Percentiles rank a stretch among this genome's conserved stretches.
phyloP scores from a whole-genome alignment of 1,139 yeast genomes.

The Starmera stellimalicola region DNA sequence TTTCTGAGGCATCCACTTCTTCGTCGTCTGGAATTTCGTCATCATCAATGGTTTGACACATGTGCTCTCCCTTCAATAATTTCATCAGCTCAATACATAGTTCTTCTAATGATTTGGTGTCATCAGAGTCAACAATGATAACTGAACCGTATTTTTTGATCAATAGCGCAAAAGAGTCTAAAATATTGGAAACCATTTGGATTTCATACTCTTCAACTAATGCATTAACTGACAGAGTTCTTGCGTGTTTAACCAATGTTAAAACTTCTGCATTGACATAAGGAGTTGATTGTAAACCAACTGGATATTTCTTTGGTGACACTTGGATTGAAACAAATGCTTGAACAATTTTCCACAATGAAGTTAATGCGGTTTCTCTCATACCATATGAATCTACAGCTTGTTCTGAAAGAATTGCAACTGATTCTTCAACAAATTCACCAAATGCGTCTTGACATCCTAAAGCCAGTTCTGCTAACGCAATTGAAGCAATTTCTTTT shows the following conservation, averaged over 20 bases:
- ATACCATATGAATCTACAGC: constrained; percentile 83
- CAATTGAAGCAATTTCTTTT: constrained; percentile 95
- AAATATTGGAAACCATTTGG: constrained; percentile 68
- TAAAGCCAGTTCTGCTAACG: constrained; percentile 78
- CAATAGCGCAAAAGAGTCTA: constrained; percentile 68
- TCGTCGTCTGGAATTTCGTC: constrained; percentile 34
- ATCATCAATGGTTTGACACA: constrained; percentile 65
- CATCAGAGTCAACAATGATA: constrained; percentile 51
- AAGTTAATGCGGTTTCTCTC: constrained; percentile 76
- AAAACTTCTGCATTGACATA: constrained; percentile 51
- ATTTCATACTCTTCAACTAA: constrained; percentile 76
- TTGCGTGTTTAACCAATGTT: constrained; percentile 53
- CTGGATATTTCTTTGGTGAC: constrained; percentile 48
- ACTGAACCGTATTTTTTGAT: constrained; percentile 65
- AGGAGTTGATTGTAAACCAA: constrained; percentile 61
- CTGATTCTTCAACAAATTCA: constrained; percentile 66
- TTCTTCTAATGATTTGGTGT: constrained; percentile 51
- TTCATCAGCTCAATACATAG: constrained; percentile 63
- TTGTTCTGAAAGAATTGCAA: constrained; percentile 59
- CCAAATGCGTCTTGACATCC: constrained; percentile 79
- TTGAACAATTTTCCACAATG: constrained; percentile 75
- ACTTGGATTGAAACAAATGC: constrained; percentile 57
- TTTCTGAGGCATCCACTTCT: constrained; percentile 70
- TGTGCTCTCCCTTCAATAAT: constrained; percentile 71
- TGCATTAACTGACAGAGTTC: constrained; percentile 53